Percentiles rank a stretch among this genome's conserved stretches.
These are phyloP conservation scores for Calocybe indica DNA, from an alignment of 768 basidiomycete species.

Conservation along the genomic window DNA sequence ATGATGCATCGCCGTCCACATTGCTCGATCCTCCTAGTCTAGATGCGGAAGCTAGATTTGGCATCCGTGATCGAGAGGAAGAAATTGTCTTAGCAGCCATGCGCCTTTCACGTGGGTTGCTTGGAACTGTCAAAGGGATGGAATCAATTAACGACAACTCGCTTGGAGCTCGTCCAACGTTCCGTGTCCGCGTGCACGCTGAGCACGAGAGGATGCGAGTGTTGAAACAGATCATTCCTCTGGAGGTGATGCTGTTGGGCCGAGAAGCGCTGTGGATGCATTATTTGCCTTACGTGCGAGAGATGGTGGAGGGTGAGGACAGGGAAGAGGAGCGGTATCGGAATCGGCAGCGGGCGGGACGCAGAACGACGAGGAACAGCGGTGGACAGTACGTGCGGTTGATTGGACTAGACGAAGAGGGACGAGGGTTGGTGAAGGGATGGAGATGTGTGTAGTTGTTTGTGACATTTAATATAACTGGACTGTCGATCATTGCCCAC, in stretches of 20 bases:
- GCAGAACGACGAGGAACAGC: slow-evolving; percentile 55
- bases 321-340: slow-evolving; percentile 26
- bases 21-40: no score
- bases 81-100: no score
- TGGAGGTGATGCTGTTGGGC: slow-evolving; percentile 35
- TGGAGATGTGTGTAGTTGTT: slow-evolving; percentile 23
- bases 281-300: slow-evolving; percentile 61
- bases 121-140: neutral
- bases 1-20: no score
- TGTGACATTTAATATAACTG: slow-evolving; percentile 32
- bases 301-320: slow-evolving; percentile 67
- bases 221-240: slow-evolving; percentile 42
- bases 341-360: slow-evolving; percentile 21
- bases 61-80: no score
- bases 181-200: slow-evolving; percentile 39
- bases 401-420: slow-evolving; percentile 31
- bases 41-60: no score
- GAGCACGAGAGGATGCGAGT: slow-evolving; percentile 36
- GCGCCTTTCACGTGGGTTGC: no score
- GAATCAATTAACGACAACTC: slow-evolving; percentile 24
- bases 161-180: slow-evolving; percentile 23
- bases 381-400: slow-evolving; percentile 33
- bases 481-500: slow-evolving; percentile 24
- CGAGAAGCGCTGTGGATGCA: slow-evolving; percentile 51
- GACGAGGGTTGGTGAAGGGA: slow-evolving; percentile 24